These are phyloP conservation scores for Phascolomyces articulosus DNA, from an alignment of 371 early-diverging fungal species.

Conservation along the genomic window DNA sequence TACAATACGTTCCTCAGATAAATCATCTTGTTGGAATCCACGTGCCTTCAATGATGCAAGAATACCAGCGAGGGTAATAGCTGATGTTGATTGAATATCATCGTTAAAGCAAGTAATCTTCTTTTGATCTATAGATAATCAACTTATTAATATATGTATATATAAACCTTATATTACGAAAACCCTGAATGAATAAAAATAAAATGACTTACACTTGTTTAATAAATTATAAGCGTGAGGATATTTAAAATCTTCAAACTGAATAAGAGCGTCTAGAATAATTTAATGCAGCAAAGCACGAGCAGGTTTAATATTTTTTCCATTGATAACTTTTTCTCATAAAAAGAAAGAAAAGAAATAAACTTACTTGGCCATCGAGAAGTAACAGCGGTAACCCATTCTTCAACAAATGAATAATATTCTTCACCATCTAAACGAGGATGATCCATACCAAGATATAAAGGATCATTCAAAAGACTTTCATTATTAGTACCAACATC, in stretches of 20 bases:
- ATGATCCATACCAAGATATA: constrained; percentile 70
- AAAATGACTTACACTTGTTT: constrained; percentile 48
- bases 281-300: neutral
- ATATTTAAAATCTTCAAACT: constrained; percentile 62
- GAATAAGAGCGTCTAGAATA: constrained; percentile 47
- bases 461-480: constrained; percentile 57
- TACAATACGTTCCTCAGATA: constrained; percentile 52
- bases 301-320: neutral
- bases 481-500: constrained; percentile 74
- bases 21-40: constrained; percentile 42
- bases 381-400: constrained; percentile 65
- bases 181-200: neutral
- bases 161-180: neutral
- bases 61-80: constrained; percentile 66
- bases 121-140: constrained; percentile 56
- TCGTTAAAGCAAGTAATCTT: constrained; percentile 69
- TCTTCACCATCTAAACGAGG: constrained; percentile 63
- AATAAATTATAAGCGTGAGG: constrained; percentile 64
- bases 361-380: constrained; percentile 66
- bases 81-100: constrained; percentile 70
- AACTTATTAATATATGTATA: too few relatives aligned
- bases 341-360: neutral
- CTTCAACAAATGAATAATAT: constrained; percentile 68
- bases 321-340: neutral
- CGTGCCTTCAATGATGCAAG: constrained; percentile 64